Base-by-base conservation (phyloP, 2,329 filamentous ascomycete species). In the Neopestalotiopsis sp. region DNA sequence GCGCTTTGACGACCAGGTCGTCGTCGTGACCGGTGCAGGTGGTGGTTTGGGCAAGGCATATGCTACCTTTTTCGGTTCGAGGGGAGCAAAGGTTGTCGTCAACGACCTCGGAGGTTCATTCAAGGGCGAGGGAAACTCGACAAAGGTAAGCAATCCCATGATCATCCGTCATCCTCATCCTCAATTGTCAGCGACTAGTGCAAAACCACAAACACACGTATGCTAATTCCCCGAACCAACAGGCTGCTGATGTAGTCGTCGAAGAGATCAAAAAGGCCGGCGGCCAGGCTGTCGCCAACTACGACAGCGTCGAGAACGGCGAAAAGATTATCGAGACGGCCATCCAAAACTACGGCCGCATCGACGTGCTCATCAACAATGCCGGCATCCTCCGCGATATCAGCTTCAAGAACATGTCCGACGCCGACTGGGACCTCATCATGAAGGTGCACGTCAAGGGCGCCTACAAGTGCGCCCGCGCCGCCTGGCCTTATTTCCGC, bases 391-490 rank as follows among this genome's bases (percentile, higher is more conserved):
- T 97, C 70, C 92, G 95, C 71, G 95, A 98, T 84, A 82, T 98
- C 79, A 95, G 93, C 88, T 98, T 99, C 87, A 97, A 97, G 89
- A 98, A 98, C 85, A 97, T 98, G 89, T 96, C 92, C 81, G 96
- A 99, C 81, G 84, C 92, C 79, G 96, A 99, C 82, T 99, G 96
- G 96, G 95, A 99, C 80, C 85, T 98, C 74, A 93, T 98, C 80
- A 93, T 95, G 83, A 92, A 90, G 80, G 95, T 98, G 69, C 95
- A 99, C 83, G 91, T 98, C 76, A 92, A 90, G 79, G 96, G 96
- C 75, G 92, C 94, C 77, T 99, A 97, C 88, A 98, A 97, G 89
- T 97, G 94, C 81, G 89, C 96, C 71, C 91, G 91, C 81, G 96
- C 96, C 72, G 96, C 96, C 66, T 99, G 96, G 95, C 94, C 95